Base-by-base conservation (phyloP, 2,329 filamentous ascomycete species). In the Exophiala dermatitidis region DNA sequence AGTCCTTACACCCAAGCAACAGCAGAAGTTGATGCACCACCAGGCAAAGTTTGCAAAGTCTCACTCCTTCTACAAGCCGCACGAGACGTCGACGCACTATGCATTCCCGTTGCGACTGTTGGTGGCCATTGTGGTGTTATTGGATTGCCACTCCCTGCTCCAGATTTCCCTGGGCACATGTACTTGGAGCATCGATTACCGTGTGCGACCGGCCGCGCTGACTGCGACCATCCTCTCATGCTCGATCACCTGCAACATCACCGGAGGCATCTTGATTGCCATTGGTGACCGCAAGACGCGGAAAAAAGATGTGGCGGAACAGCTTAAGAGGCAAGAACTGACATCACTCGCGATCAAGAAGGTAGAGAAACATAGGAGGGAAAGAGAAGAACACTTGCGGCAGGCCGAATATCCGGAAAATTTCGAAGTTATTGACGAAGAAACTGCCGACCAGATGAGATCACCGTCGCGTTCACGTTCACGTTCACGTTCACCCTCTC, bases 61-160 rank as follows among this genome's bases (percentile, higher is more conserved):
- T 0, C 88, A 94, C 67, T 90, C 86, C 4, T 94, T 91, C 69
- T 94, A 94, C 75, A 90, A 90, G 64, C 88, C 88, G 0, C 85
- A 94, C 68, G 88, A 94, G 69, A 94, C 88, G 0, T 76, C 81
- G 33, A 94, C 88, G 0, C 88, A 94, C 66, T 77, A 82, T 65
- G 85, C 88, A 0, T 94, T 94, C 57, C 87, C 88, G 0, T 73
- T 90, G 1, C 77, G 79, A 32, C 75, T 89, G 4, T 81, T 94
- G 32, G 77, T 93, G 36, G 82, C 86, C 53, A 83, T 91, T 54
- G 84, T 91, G n/a, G 75, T 88, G 4, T 73, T 94, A 2, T 77
- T 93, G 2, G 88, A 94, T 67, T 84, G 79, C 57, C 88, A 94
- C 71, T 89, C 85, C 3, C 74, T 86, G 33, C 77, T 94, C 38